Conservation (phyloP, 2,329 filamentous ascomycete genomes). For the Claviceps sp. region DNA sequence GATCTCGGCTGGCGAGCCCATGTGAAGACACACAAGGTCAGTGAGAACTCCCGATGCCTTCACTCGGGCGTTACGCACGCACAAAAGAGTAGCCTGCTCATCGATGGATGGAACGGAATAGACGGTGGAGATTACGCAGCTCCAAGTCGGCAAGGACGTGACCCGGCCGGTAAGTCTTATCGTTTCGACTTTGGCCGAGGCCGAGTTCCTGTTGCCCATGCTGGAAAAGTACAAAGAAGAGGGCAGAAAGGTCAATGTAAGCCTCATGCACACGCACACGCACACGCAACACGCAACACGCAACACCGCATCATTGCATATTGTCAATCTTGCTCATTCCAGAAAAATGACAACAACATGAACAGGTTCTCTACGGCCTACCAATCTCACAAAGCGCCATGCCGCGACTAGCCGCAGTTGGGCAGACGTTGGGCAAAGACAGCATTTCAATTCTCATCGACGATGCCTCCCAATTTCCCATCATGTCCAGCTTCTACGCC, state of each 20-base stretch:
- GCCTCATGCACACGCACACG: constrained; percentile 7
- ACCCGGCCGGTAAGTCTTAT: constrained; percentile 44
- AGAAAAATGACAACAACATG: background rate
- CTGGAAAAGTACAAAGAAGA: constrained; percentile 41
- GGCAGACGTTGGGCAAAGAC: constrained; percentile 38
- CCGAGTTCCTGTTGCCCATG: constrained; percentile 50
- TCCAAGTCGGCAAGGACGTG: constrained; percentile 52
- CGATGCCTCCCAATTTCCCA: constrained; percentile 45
- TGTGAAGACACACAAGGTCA: constrained; percentile 72
- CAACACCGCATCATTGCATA: background rate
- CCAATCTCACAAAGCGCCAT: constrained; percentile 51
- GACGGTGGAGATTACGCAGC: constrained; percentile 51
- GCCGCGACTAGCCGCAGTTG: constrained; percentile 43
- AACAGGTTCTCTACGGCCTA: constrained; percentile 55
- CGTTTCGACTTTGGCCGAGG: constrained; percentile 62
- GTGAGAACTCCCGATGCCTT: background rate
- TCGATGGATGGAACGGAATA: constrained; percentile 16
- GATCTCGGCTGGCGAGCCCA: constrained; percentile 59
- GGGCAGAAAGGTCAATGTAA: constrained; percentile 45
- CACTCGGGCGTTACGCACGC: background rate
- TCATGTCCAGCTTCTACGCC: constrained; percentile 28
- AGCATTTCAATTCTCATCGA: constrained; percentile 57
- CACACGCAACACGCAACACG: too few species aligned
- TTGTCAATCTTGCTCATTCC: background rate
- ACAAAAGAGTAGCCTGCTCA: constrained; percentile 1